Base-by-base conservation (phyloP, 2,329 filamentous ascomycete species). In the Myriangium duriaei region DNA sequence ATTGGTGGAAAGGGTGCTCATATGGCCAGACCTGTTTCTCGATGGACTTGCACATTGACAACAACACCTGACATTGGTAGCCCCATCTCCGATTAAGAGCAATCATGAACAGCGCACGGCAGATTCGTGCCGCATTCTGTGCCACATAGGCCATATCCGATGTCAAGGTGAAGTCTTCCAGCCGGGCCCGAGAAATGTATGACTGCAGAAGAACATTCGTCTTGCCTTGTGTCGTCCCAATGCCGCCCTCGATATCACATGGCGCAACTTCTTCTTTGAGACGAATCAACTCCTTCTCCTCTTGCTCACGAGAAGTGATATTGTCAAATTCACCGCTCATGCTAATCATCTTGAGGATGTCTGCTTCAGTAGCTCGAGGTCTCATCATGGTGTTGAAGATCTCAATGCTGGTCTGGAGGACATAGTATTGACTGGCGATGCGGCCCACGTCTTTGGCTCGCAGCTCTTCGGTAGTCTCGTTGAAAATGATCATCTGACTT, bases 401-500 rank as follows among this genome's bases (percentile, higher is more conserved):
- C 56, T 96, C 81, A 45, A 98, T 81, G 57, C 84, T 95, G 11
- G 81, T 81, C 52, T 98, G 87, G 33, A 92, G 69, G 34, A 98
- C 88, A 53, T 98, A 98, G 55, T 81, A 98, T 57, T 98, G 88
- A 57, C 88, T 96, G 11, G 91, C 91, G 56, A 98, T 98, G 11
- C 91, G 79, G 3, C 91, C 91, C 35, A 96, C 81, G 51, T 98
- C 88, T 57, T 98, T 98, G 43, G 86, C 82, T 42, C 85, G 78
- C 6, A 98, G 72, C 51, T 95, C 88, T 49, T 95, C 88, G 0
- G 88, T 98, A 12, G 69, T 74, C 53, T 96, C 91, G 48, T 98
- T 95, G 66, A 88, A 98, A 40, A 98, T 91, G 51, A 98, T 91
- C 92, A 98, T 98, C 60, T 98, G 91, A 49, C 84, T 93, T 53